Evolutionary conservation across 352 stramenopile genomes (phyloP).

Genomic region (Globisporangium perplexum): DNA sequence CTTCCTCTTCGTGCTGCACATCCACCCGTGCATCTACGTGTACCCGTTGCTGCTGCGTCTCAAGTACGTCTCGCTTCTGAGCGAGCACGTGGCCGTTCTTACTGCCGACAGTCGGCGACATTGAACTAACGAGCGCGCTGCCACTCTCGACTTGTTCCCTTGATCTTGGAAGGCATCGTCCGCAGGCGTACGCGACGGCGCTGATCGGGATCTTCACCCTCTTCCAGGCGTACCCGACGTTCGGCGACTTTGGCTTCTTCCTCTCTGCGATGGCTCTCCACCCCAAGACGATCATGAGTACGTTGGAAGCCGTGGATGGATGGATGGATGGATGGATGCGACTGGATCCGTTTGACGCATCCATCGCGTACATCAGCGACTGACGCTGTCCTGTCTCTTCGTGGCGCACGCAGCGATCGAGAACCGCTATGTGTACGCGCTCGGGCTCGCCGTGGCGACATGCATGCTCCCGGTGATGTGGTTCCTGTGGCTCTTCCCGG

Average conservation of each 20-base stretch:
- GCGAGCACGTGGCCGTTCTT: no score
- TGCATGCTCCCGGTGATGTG: slow-evolving; percentile 83
- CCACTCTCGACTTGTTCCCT: neutral
- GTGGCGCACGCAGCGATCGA: slow-evolving; percentile 41
- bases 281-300: slow-evolving; percentile 77
- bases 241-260: slow-evolving; percentile 82
- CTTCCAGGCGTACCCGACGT: slow-evolving; percentile 75
- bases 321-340: no score
- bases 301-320: neutral
- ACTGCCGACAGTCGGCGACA: neutral
- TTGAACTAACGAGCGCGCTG: no score
- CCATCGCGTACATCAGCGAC: neutral
- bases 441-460: slow-evolving; percentile 59
- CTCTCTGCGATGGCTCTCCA: slow-evolving; percentile 58
- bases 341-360: no score
- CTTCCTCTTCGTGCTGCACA: slow-evolving; percentile 76
- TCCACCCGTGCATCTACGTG: slow-evolving; percentile 79
- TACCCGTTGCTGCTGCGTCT: slow-evolving; percentile 73
- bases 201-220: slow-evolving; percentile 71
- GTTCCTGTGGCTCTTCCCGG: slow-evolving; percentile 84
- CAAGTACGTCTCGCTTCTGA: slow-evolving; percentile 31
- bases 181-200: slow-evolving; percentile 58
- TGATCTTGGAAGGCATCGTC: slow-evolving; percentile 37
- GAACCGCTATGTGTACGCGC: slow-evolving; percentile 67
- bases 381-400: neutral